Base-by-base conservation (phyloP, 2,329 filamentous ascomycete species). In the Trichoderma atrobrunneum region DNA sequence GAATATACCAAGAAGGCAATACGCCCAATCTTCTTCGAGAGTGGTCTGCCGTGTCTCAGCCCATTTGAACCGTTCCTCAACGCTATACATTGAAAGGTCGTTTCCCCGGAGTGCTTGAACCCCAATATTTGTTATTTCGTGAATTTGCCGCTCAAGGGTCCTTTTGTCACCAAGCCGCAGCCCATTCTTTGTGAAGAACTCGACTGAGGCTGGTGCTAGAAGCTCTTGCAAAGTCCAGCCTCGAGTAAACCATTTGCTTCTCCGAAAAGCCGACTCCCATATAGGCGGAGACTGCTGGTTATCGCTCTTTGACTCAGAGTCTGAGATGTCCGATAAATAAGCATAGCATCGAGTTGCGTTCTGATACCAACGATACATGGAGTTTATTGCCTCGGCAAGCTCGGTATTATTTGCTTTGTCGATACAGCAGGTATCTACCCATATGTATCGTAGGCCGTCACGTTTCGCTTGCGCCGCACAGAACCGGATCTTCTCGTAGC, bases 1-100 rank as follows among this genome's bases (percentile, higher is more conserved):
- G 30, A 79, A 76, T 1, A 79, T 66, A 11, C 77, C 77, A 28
- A 79, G 73, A 1, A 78, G 73, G 61, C 75, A 76, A 61, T 78
- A 79, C 3, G 77, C 75, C 54, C 72, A 72, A 70, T 79, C 77
- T 65, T 79, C 77, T 18, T 61, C 39, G 2, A 75, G 71, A 1
- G 76, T 78, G 5, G 77, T 78, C 26, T 71, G 57, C 4, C 78
- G 71, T 7, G 28, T 30, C 5, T 76, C 70, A 1, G 74, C 75
- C 78, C 77, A 79, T 7, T 74, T 72, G 74, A 78, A 76, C 54
- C 76, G 73, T 36, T 71, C 67, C 11, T 75, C 74, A 10, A 76
- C 68, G 6, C 75, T 76, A 26, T 74, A 61, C 11, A 34, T 62
- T 21, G 65, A 69, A 26, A 48, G 65, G 16, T 39, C 14, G 24